These are phyloP conservation scores for Ceratocystis eucalypticola DNA, from an alignment of 2,329 filamentous ascomycete species.

Conservation along the genomic window DNA sequence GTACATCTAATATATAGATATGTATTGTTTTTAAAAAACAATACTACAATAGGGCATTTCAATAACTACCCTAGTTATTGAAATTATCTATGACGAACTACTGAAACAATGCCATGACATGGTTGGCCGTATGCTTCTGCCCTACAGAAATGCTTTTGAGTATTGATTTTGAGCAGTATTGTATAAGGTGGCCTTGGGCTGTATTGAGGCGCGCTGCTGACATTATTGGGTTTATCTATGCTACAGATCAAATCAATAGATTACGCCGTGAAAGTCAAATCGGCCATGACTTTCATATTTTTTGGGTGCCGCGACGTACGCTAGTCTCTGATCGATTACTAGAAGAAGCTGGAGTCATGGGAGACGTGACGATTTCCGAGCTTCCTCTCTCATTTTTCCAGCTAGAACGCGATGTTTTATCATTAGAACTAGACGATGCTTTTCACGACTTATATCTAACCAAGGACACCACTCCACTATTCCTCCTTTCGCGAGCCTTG, in stretches of 20 bases:
- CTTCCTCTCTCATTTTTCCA: constrained; percentile 83
- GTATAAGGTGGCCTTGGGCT: neutral
- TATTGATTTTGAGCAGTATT: neutral
- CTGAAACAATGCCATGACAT: neutral
- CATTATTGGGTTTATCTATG: constrained; percentile 19
- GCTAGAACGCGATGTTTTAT: constrained; percentile 79
- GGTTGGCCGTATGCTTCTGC: neutral
- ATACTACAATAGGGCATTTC: neutral
- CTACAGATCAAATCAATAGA: constrained; percentile 73
- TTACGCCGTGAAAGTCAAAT: constrained; percentile 76
- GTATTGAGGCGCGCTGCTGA: neutral
- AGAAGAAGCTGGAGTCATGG: constrained; percentile 83
- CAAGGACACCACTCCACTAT: constrained; percentile 84
- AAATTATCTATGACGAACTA: neutral
- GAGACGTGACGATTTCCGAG: constrained; percentile 80
- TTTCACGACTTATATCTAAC: constrained; percentile 79
- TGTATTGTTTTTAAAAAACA: neutral
- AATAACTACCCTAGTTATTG: neutral
- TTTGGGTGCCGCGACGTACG: constrained; percentile 89
- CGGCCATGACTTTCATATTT: constrained; percentile 91
- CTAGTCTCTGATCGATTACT: constrained; percentile 81
- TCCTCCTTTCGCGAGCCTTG: constrained; percentile 74
- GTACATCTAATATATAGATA: neutral
- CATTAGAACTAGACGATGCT: constrained; percentile 74
- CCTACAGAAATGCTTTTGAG: neutral